Base-by-base conservation (phyloP, 1,284 basidiomycete species). In the Tilletiopsis washingtonensis region DNA sequence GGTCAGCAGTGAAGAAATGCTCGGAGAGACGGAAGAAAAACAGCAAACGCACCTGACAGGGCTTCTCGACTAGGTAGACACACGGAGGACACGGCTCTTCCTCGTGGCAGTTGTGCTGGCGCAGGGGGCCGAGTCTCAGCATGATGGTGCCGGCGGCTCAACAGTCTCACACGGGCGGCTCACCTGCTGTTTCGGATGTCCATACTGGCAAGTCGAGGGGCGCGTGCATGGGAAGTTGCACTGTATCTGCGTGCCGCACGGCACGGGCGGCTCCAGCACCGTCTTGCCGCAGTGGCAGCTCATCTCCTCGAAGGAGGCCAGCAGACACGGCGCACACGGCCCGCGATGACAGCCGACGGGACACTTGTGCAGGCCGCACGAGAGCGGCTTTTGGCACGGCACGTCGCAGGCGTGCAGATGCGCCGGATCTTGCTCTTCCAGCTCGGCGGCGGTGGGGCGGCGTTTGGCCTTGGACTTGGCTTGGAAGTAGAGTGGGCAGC, bases 191-290 rank as follows among this genome's bases (percentile, higher is more conserved):
- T 67, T 64, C 25, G 69, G 66, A 46, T 73, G 70, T 15, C 69
- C 69, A 42, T 69, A 73, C n/a, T 53, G 41, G n/a, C n/a, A n/a
- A 3, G 69, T 67, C 15, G 57, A 53, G 4, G 65, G 60, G 15
- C 66, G 54, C 1, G 61, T 45, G 48, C 70, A 73, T 2, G 70
- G 66, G 46, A 71, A 67, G 45, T 63, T 60, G 55, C 70, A 73
- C 11, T 49, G 44, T 19, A 71, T 53, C 38, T 54, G 45, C 4
- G 67, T 64, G 24, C 69, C 67, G 45, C 70, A 73, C 2, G 67
- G 66, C 26, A 73, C 65, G 4, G 70, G 70, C 24, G 70, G 70
- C 43, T 73, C 70, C 15, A 73, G 37, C 5, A 71, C 62, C 0
- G 69, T 73, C 21, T 69, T 56, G 11, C 69, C 69, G 40, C 70